Evolutionary conservation across 345 rosid genomes (phyloP).

Genomic region (Lepidium africanum): DNA sequence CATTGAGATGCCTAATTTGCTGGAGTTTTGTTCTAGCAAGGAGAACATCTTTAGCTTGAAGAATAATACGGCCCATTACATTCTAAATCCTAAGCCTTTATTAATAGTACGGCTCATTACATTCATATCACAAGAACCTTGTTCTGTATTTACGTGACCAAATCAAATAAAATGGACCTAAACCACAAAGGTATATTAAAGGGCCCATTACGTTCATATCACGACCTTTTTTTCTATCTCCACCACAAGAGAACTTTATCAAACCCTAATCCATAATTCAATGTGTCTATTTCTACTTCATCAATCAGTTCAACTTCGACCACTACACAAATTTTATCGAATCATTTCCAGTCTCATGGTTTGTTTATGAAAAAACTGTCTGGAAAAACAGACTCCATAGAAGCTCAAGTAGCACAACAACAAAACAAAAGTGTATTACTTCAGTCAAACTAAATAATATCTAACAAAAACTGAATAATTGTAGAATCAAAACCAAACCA

Average conservation of each 20-base stretch:
- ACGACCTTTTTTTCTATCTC: too few relatives aligned
- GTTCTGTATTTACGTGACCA: too few relatives aligned
- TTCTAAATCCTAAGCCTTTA: too few relatives aligned
- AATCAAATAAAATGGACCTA: too few relatives aligned
- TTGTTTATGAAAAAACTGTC: background rate
- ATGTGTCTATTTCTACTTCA: background rate
- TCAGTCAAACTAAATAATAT: slow-evolving; percentile 1
- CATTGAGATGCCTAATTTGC: too few relatives aligned
- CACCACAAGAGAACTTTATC: background rate
- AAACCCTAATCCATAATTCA: background rate
- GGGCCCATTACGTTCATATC: too few relatives aligned
- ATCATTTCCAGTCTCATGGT: background rate
- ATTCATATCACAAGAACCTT: too few relatives aligned
- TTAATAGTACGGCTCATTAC: too few relatives aligned
- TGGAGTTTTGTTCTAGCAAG: too few relatives aligned
- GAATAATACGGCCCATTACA: too few relatives aligned
- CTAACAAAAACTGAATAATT: background rate
- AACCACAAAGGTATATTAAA: too few relatives aligned
- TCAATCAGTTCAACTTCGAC: background rate
- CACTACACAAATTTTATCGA: background rate
- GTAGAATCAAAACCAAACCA: background rate
- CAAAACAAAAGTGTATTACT: background rate
- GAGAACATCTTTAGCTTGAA: too few relatives aligned
- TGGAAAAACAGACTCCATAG: background rate
- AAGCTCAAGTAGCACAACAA: background rate